These are phyloP conservation scores for Ottelia alismoides DNA, from an alignment of 106 monocot species.

Conservation along the genomic window DNA sequence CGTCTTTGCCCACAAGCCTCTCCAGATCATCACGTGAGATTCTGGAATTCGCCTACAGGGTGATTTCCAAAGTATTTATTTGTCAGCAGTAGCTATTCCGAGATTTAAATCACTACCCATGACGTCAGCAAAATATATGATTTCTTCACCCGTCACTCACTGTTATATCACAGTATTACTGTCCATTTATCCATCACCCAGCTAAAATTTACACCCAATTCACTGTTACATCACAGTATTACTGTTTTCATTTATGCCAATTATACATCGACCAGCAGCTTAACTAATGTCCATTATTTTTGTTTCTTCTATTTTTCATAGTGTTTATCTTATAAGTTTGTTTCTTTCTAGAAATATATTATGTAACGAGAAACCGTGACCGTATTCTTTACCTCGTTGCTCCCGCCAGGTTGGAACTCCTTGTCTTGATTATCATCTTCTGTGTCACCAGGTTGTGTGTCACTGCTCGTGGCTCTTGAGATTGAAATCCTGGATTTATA, in stretches of 20 bases:
- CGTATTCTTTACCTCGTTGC: conserved; percentile 16
- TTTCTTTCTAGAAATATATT: not conserved
- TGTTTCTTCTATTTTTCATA: too few species aligned
- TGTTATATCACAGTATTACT: too few species aligned
- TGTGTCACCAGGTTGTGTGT: conserved; percentile 22
- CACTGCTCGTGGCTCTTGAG: conserved; percentile 35
- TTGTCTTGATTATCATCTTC: conserved; percentile 32
- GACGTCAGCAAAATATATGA: not conserved
- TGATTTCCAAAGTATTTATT: not conserved
- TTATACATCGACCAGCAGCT: too few species aligned
- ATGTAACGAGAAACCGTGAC: not conserved
- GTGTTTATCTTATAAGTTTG: too few species aligned
- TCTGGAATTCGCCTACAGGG: conserved; percentile 31
- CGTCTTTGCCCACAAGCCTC: conserved; percentile 72
- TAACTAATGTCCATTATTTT: too few species aligned
- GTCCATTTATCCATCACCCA: too few species aligned
- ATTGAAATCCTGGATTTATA: conserved; percentile 6
- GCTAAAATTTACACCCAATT: too few species aligned
- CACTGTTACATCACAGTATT: too few species aligned
- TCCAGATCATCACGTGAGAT: conserved; percentile 71
- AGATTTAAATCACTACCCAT: not conserved
- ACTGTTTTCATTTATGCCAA: too few species aligned
- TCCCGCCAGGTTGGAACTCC: conserved; percentile 12
- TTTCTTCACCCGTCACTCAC: too few species aligned
- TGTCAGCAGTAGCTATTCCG: not conserved